Evolutionary conservation across 2,329 filamentous ascomycete species (phyloP).

Genomic region (Fusarium sp.): DNA sequence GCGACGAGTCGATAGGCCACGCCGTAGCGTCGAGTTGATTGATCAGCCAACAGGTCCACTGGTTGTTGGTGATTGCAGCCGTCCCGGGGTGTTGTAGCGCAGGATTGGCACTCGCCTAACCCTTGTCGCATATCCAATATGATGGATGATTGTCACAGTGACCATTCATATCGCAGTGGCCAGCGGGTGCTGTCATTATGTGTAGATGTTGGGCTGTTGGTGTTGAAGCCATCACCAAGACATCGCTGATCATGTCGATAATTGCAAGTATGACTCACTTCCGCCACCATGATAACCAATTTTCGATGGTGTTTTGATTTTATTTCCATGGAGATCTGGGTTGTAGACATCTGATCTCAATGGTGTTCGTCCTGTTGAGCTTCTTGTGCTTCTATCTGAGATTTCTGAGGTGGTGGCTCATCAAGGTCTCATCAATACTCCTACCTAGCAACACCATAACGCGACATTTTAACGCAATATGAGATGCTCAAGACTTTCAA

Average conservation of each 20-base stretch:
- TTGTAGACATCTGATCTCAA: not conserved
- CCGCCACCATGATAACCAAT: not conserved
- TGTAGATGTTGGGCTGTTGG: not conserved
- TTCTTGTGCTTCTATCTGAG: not conserved
- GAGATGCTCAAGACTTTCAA: not conserved
- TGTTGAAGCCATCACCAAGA: not conserved
- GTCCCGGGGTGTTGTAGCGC: not conserved
- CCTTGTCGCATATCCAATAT: conserved; percentile 4
- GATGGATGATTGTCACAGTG: not conserved
- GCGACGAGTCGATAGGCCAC: not conserved
- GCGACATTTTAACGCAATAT: not conserved
- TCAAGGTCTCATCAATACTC: not conserved
- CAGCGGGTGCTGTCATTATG: not conserved
- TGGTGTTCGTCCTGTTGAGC: not conserved
- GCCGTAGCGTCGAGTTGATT: not conserved
- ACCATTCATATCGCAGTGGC: not conserved
- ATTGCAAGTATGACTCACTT: not conserved
- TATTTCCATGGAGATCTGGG: not conserved
- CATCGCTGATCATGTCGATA: not conserved
- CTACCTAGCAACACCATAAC: not conserved
- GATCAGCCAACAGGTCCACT: conserved; percentile 24
- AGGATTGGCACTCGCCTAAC: not conserved
- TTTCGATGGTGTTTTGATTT: not conserved
- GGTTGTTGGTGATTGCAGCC: conserved; percentile 8
- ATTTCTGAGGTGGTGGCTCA: not conserved